Percentiles rank a stretch among this genome's conserved stretches.
Evolutionary conservation across 192 early-diverging fungal genomes (phyloP).

Genomic region (Coemansia sp.): DNA sequence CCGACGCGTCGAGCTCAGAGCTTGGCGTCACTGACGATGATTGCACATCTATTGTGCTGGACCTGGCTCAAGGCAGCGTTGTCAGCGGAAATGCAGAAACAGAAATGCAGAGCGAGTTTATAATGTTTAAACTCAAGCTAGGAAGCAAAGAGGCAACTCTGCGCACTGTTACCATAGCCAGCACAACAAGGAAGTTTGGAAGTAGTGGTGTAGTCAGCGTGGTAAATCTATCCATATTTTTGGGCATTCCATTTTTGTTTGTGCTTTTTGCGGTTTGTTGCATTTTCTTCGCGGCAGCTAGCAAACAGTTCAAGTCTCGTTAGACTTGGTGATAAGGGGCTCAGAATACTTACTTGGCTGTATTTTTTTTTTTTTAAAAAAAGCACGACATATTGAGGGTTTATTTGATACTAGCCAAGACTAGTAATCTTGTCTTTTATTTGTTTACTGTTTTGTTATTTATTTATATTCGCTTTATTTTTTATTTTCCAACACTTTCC

Average conservation of each 20-base stretch:
- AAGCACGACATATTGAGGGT: no score
- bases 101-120: conserved; percentile 21
- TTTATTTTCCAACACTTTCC: no score
- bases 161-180: conserved; percentile 40
- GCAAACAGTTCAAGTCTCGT: background rate
- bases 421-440: no score
- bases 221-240: background rate
- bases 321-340: background rate
- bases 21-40: conserved; percentile 8
- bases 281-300: background rate
- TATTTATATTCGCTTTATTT: no score
- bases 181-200: conserved; percentile 13
- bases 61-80: conserved; percentile 26
- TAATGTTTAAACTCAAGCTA: conserved; percentile 36
- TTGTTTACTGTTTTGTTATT: no score
- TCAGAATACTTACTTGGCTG: background rate
- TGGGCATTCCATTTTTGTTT: background rate
- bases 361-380: no score
- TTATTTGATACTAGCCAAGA: no score
- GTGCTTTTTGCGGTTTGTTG: background rate
- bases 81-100: conserved; percentile 27
- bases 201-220: background rate
- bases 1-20: conserved; percentile 14
- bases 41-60: conserved; percentile 31
- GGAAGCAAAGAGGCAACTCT: conserved; percentile 13